phyloP scores from a whole-genome alignment of 2,329 filamentous ascomycete species.

The Neophaeococcomyces mojaviensis region DNA sequence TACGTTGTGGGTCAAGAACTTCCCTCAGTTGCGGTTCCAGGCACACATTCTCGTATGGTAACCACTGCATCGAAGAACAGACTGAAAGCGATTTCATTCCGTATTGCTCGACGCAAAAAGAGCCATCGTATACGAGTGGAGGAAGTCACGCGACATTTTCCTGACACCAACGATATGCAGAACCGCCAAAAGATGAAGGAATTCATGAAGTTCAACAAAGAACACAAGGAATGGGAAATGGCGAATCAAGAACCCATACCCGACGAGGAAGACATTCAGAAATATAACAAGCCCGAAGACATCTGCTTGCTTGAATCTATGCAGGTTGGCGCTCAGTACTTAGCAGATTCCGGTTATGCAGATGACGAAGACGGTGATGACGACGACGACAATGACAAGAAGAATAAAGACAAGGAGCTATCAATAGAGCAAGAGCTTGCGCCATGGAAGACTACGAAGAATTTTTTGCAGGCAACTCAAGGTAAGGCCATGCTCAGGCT shows the following conservation, averaged over 20 bases:
- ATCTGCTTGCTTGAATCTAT: slow-evolving; percentile 92
- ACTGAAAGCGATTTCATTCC: slow-evolving; percentile 90
- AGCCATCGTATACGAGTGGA: slow-evolving; percentile 63
- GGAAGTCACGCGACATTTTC: slow-evolving; percentile 88
- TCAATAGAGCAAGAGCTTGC: slow-evolving; percentile 82
- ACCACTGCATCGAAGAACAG: slow-evolving; percentile 96
- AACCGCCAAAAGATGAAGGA: slow-evolving; percentile 96
- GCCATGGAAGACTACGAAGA: slow-evolving; percentile 94
- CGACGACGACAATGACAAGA: slow-evolving; percentile 55
- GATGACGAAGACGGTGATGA: slow-evolving; percentile 47
- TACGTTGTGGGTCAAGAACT: slow-evolving; percentile 90
- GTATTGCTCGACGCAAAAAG: slow-evolving; percentile 71
- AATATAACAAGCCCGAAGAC: slow-evolving; percentile 91
- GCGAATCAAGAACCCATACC: slow-evolving; percentile 65
- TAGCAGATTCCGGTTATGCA: slow-evolving; percentile 84
- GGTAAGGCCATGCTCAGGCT: slow-evolving; percentile 96
- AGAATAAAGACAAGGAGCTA: slow-evolving; percentile 61
- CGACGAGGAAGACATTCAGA: slow-evolving; percentile 70
- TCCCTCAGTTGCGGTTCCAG: slow-evolving; percentile 84
- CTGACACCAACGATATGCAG: slow-evolving; percentile 87
- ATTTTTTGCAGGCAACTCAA: slow-evolving; percentile 86
- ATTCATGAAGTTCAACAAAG: slow-evolving; percentile 85
- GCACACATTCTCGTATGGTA: slow-evolving; percentile 86
- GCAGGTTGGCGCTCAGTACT: slow-evolving; percentile 87
- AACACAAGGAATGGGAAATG: slow-evolving; percentile 79